Evolutionary conservation across 805 yeast species (phyloP).

Genomic region (Candida vartiovaarae): DNA sequence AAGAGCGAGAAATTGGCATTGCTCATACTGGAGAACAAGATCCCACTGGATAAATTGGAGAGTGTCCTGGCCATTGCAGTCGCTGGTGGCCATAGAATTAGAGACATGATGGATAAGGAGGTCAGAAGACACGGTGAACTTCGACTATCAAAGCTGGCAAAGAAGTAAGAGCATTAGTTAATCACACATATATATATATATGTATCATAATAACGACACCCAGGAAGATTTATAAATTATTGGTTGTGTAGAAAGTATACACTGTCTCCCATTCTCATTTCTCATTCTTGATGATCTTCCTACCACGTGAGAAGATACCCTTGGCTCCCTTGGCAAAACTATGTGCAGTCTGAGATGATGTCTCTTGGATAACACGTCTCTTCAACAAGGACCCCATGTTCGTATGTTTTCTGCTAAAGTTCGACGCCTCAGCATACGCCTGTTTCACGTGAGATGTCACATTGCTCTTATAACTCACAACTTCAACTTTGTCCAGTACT

Average conservation of each 20-base stretch:
- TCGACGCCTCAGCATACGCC: constrained; percentile 55
- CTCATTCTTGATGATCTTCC: constrained; percentile 37
- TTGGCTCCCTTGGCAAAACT: constrained; percentile 49
- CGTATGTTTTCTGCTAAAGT: constrained; percentile 25
- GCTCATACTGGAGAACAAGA: constrained; percentile 71
- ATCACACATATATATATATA: background rate
- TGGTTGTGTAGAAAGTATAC: background rate
- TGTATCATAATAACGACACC: background rate
- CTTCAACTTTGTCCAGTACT: constrained; percentile 27
- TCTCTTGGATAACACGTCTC: constrained; percentile 41
- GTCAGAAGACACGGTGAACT: constrained; percentile 70
- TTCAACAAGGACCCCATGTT: constrained; percentile 41
- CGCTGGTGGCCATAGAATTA: constrained; percentile 77
- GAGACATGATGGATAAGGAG: constrained; percentile 80
- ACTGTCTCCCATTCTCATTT: constrained; percentile 3
- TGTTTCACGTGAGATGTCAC: constrained; percentile 40
- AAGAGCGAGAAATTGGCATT: constrained; percentile 71
- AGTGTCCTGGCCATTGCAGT: constrained; percentile 72
- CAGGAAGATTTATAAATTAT: too few relatives aligned
- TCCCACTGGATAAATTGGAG: constrained; percentile 78
- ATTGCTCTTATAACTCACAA: constrained; percentile 20
- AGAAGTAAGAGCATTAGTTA: constrained; percentile 7
- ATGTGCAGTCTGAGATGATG: constrained; percentile 42
- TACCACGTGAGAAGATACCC: constrained; percentile 49
- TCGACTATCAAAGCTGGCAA: constrained; percentile 39